Percentiles rank a stretch among this genome's conserved stretches.
These are phyloP conservation scores for Plasmodium adleri DNA, from an alignment of 169 alveolate species.

Conservation along the genomic window DNA sequence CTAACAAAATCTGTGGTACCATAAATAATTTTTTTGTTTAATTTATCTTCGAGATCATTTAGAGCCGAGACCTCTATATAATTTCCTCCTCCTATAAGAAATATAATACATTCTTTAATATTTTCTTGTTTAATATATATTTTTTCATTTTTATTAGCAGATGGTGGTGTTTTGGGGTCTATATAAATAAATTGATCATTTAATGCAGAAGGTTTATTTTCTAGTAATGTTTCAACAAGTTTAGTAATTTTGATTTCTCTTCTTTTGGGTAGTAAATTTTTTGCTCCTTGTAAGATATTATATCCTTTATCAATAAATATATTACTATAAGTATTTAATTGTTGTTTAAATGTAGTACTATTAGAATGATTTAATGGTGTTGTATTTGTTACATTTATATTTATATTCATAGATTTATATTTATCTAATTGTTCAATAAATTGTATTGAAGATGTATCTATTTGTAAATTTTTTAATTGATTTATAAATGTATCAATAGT, in stretches of 20 bases:
- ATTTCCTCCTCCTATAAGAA: slow-evolving; percentile 89
- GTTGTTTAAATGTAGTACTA: slow-evolving; percentile 79
- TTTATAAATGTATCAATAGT: slow-evolving; percentile 77
- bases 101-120: slow-evolving; percentile 83
- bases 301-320: slow-evolving; percentile 84
- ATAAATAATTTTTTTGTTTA: slow-evolving; percentile 80
- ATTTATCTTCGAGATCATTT: slow-evolving; percentile 82
- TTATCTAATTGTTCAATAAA: slow-evolving; percentile 77
- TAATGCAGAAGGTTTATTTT: slow-evolving; percentile 78
- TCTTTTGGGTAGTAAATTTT: slow-evolving; percentile 82
- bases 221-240: slow-evolving; percentile 83
- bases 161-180: slow-evolving; percentile 69
- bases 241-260: slow-evolving; percentile 82
- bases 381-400: slow-evolving; percentile 70
- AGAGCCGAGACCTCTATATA: slow-evolving; percentile 86
- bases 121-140: slow-evolving; percentile 83
- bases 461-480: slow-evolving; percentile 73
- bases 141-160: slow-evolving; percentile 8
- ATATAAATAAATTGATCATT: slow-evolving; percentile 75
- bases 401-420: slow-evolving; percentile 78
- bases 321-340: slow-evolving; percentile 82
- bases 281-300: slow-evolving; percentile 78
- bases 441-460: slow-evolving; percentile 59
- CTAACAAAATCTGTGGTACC: slow-evolving; percentile 83
- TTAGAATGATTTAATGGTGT: slow-evolving; percentile 38